Evolutionary conservation across 345 rosid species (phyloP).

Genomic region (Mangifera indica): DNA sequence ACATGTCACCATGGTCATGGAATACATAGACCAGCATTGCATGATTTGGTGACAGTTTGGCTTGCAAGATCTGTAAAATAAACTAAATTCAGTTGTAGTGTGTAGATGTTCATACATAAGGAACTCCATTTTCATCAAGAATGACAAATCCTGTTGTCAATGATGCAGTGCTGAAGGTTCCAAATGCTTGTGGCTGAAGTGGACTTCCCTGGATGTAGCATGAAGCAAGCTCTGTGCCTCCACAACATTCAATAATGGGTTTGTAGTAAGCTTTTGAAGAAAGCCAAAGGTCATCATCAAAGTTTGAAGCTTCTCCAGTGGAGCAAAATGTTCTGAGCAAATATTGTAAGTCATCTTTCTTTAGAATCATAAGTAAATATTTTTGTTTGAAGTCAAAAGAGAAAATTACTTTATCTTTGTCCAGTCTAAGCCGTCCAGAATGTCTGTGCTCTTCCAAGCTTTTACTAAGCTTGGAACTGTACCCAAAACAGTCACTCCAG

Average conservation of each 20-base stretch:
- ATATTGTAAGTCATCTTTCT: slow-evolving; percentile 13
- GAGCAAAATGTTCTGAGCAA: slow-evolving; percentile 52
- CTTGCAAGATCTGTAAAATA: slow-evolving; percentile 1
- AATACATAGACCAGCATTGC: neutral
- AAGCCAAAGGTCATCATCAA: slow-evolving; percentile 94
- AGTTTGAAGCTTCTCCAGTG: slow-evolving; percentile 83
- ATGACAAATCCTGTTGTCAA: slow-evolving; percentile 77
- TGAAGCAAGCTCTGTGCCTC: slow-evolving; percentile 89
- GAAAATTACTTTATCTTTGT: slow-evolving; percentile 59
- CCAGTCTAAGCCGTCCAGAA: slow-evolving; percentile 80
- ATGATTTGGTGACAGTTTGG: slow-evolving; percentile 2
- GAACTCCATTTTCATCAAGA: slow-evolving; percentile 64
- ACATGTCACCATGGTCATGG: neutral
- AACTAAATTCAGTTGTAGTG: neutral
- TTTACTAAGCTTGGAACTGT: slow-evolving; percentile 92
- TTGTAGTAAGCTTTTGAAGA: slow-evolving; percentile 75
- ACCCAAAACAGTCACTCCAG: slow-evolving; percentile 81
- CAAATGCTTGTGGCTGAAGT: slow-evolving; percentile 89
- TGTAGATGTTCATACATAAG: slow-evolving; percentile 45
- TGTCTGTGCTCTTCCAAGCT: slow-evolving; percentile 67
- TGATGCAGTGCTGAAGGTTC: slow-evolving; percentile 71
- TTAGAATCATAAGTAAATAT: neutral
- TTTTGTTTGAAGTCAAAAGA: neutral
- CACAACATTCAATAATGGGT: slow-evolving; percentile 78
- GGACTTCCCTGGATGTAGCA: slow-evolving; percentile 63